Base-by-base conservation (phyloP, 1,284 basidiomycete genomes). In the Uromyces viciae-fabae region DNA sequence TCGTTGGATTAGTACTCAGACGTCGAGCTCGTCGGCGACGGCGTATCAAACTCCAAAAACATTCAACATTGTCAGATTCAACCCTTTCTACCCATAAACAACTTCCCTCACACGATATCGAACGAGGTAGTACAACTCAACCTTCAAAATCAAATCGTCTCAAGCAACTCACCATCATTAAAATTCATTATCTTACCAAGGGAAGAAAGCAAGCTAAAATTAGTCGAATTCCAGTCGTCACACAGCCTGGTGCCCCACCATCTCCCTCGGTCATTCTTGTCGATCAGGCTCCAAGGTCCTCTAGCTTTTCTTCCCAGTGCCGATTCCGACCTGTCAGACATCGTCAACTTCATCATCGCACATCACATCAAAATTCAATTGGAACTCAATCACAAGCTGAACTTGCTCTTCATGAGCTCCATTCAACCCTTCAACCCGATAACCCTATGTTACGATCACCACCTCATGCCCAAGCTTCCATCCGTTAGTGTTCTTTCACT, bases 101-200 rank as follows among this genome's bases (percentile, higher is more conserved):
- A 54, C 33, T 46, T 43, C 56, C 38, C 15, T 42, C 38, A 60
- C 15, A 22, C 0, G 72, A 74, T 19, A 60, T 74, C 40, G 72
- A 74, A 36, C 52, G 60, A 36, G 72, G 56, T 40, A 11, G 56
- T 38, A 42, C 22, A 25, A 52, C 9, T 22, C 43, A 22, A n/a
- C n/a, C 22, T 40, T 7, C 25, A n/a, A 73, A 25, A 3, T 33
- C 14, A 74, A 33, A 38, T 17, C 72, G 38, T 14, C 7, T 74
- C 33, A 56, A 60, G 28, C 33, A 60, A 36, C 72, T 74, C 40
- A 74, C 72, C 3, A 14, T 74, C 72, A 31, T 74, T 22, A 74
- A 74, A 60, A 60, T 74, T 38, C 8, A 58, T 60, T 36, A n/a
- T 4, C 42, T 56, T n/a, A 22, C 72, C 36, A 74, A 38, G 1